Evolutionary conservation across 441 rosid species (phyloP), one percentile per base, ranked within the genome.

Genomic region (Syzygium malaccense): DNA sequence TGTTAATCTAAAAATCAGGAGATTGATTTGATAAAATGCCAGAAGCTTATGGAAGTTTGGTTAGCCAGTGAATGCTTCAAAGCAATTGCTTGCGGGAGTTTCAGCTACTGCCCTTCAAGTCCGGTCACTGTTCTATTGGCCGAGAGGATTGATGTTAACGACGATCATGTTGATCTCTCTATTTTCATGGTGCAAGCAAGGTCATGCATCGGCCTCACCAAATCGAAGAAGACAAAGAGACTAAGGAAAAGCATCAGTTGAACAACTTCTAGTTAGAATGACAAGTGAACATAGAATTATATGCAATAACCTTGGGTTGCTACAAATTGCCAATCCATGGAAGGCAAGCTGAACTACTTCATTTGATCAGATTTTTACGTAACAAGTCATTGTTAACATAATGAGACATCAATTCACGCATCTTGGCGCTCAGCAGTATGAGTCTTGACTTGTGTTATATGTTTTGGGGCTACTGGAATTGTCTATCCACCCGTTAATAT

Each of bases 91-190:
- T 49, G 87, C 5, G 83, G 90, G 80, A 37, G 37, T 17, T 89
- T 85, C 64, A 12, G 18, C 18, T n/a, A 30, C 86, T 87, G 91
- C 88, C 93, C 91, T 87, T 91, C 94, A 25, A 94, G 98, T 90
- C 93, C 94, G 1, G 89, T 92, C 87, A 94, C 93, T 2, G 89
- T 92, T 20, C 55, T 95, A 88, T 86, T 87, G 87, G 85, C 84
- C 41, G 93, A 90, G 7, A 41, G 87, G 45, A 88, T 89, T 13
- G 87, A 88, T 33, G 87, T 90, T 33, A 28, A 89, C 57, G 92
- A 94, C 86, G 68, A 88, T 80, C 89, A 86, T 9, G 90, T 89
- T 71, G 93, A 92, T 89, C 91, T 93, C 48, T 93, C 94, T 18
- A 64, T 92, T 86, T 89, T 91, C 64, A 75, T 83, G 86, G 64